phyloP scores from a whole-genome alignment of 164 flowering plant species.

The Umbellularia californica region DNA sequence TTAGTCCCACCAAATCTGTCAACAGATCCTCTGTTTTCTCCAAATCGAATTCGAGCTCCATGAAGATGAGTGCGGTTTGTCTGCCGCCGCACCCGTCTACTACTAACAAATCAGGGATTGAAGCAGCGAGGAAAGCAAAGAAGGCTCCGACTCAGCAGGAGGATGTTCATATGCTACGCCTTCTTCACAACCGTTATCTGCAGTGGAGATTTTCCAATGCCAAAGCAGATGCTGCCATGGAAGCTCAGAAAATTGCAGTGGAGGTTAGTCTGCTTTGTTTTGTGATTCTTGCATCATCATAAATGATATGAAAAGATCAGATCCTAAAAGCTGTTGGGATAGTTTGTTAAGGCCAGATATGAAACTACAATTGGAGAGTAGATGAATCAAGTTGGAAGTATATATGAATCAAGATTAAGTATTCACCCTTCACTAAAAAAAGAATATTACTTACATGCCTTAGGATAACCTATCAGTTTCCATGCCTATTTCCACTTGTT shows the following conservation, averaged over 20 bases:
- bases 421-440: too few relatives aligned
- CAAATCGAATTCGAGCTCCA: slow-evolving; percentile 8
- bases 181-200: slow-evolving; percentile 57
- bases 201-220: slow-evolving; percentile 82
- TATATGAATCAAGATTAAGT: neutral
- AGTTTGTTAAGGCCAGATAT: neutral
- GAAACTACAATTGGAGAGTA: neutral
- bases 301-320: neutral
- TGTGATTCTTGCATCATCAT: neutral
- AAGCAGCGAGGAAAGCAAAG: slow-evolving; percentile 35
- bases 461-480: too few relatives aligned
- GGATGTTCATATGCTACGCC: slow-evolving; percentile 43
- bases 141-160: slow-evolving; percentile 37
- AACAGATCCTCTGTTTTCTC: slow-evolving; percentile 12
- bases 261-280: slow-evolving; percentile 41
- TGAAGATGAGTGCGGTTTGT: slow-evolving; percentile 5
- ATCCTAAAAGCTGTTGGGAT: too few relatives aligned
- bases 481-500: too few relatives aligned
- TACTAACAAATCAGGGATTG: slow-evolving; percentile 12
- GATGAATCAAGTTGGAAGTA: neutral
- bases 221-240: slow-evolving; percentile 47
- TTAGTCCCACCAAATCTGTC: slow-evolving; percentile 15
- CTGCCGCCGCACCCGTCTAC: slow-evolving; percentile 28
- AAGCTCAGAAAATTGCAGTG: slow-evolving; percentile 39
- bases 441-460: neutral